Evolutionary conservation across 2,329 filamentous ascomycete species (phyloP), one percentile per base, ranked within the genome.

Genomic region (Aspergillus intermedius): DNA sequence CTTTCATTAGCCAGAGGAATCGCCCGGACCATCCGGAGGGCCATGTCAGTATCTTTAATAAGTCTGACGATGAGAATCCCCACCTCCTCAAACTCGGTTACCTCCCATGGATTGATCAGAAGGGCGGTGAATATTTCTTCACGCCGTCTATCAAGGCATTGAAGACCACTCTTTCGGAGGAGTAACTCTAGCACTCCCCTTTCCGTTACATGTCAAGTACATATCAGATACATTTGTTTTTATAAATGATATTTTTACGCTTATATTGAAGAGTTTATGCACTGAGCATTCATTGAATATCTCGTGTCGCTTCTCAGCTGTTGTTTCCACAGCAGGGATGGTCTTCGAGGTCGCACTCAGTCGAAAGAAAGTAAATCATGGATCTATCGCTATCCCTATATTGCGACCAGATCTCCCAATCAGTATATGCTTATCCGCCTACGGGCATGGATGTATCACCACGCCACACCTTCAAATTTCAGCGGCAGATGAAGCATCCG

Each of bases 81-180:
- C 9, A 42, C 2, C 15, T 5, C 9, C 40, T 65, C n/a, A 19
- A 55, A n/a, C 53, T 61, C 52, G 55, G 42, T 58, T 58, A 45
- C 42, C 3, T 46, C 22, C 43, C 48, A 2, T 75, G 73, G 66
- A 72, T 75, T 3, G 56, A 71, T 30, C 62, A 68, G 0, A 65
- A 59, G 23, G 73, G 73, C 12, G 73, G 73, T 4, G 73, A 75
- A 49, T 75, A 75, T 47, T 74, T 75, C 61, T 75, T 75, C 55
- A 64, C 69, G 21, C 73, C 73, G 5, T 73, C 69, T 2, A 66
- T 75, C 39, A 46, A 59, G 17, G 58, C 62, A 1, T 23, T 54
- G 37, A 17, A 45, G 19, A 13, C 10, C n/a, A 37, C 13, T 37
- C 13, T 37, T 37, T 13, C 13, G 34, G 34, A 37, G 3, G 34